phyloP scores from a whole-genome alignment of 2,329 filamentous ascomycete species.

The Pseudogymnoascus sp. region DNA sequence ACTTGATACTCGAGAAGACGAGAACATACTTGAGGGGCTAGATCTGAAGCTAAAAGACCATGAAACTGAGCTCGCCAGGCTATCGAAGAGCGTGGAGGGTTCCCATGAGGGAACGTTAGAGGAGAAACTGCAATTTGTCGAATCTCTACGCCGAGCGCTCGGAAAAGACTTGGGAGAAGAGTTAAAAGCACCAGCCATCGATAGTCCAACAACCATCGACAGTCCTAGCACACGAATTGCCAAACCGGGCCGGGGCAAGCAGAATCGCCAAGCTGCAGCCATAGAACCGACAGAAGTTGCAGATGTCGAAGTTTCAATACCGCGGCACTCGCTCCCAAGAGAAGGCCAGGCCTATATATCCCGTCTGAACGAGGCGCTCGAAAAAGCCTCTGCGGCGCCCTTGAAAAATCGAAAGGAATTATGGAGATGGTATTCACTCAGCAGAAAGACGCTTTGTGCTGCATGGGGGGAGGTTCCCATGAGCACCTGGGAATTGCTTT shows the following conservation, averaged over 20 bases:
- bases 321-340: slow-evolving; percentile 3
- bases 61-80: neutral
- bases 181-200: neutral
- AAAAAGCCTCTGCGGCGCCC: neutral
- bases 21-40: neutral
- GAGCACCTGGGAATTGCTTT: slow-evolving; percentile 58
- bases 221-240: neutral
- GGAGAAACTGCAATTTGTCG: neutral
- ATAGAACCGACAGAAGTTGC: neutral
- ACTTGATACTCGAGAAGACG: neutral
- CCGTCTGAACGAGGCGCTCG: slow-evolving; percentile 10
- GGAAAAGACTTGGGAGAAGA: neutral
- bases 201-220: neutral
- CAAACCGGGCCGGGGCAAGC: neutral
- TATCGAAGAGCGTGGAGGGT: neutral
- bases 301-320: slow-evolving; percentile 6
- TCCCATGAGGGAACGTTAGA: neutral
- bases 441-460: slow-evolving; percentile 37
- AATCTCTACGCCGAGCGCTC: neutral
- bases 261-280: neutral
- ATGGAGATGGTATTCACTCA: slow-evolving; percentile 45
- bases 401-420: slow-evolving; percentile 27
- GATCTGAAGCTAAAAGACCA: neutral
- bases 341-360: slow-evolving; percentile 9
- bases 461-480: slow-evolving; percentile 51